Conservation (phyloP, 495 filamentous ascomycete species). For the Penicillium waksmanii region DNA sequence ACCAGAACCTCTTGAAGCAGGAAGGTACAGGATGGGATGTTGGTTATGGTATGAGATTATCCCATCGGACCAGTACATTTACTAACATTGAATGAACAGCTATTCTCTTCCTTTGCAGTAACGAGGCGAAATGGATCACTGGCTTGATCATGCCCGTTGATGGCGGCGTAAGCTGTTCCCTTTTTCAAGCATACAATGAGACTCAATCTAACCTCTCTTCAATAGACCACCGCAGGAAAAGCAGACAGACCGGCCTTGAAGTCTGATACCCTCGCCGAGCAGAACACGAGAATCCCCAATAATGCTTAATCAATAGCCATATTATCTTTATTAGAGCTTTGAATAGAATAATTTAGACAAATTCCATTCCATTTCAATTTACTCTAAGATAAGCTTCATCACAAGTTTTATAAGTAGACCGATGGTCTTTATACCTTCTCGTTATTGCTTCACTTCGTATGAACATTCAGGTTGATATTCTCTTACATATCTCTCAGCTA, state of each 20-base stretch:
- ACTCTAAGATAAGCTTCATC: too few relatives aligned
- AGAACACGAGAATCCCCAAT: constrained; percentile 15
- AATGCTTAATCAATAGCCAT: constrained; percentile 7
- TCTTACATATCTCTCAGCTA: too few relatives aligned
- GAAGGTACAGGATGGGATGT: constrained; percentile 7
- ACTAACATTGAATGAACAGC: not conserved
- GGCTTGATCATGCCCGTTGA: constrained; percentile 43
- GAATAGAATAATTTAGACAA: too few relatives aligned
- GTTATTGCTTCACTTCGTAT: too few relatives aligned
- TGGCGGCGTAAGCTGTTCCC: constrained; percentile 18
- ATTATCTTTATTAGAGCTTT: not conserved
- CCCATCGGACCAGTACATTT: not conserved
- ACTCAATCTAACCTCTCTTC: constrained; percentile 2
- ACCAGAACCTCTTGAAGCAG: constrained; percentile 5
- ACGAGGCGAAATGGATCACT: constrained; percentile 49
- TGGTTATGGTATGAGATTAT: constrained; percentile 7
- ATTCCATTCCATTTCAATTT: too few relatives aligned
- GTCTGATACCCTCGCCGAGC: constrained; percentile 11
- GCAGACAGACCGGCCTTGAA: constrained; percentile 15
- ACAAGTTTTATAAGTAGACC: too few relatives aligned
- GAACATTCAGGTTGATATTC: too few relatives aligned
- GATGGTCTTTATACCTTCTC: too few relatives aligned
- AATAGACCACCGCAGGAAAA: constrained; percentile 17
- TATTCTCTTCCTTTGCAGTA: constrained; percentile 36
- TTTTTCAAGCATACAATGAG: not conserved